These are phyloP conservation scores for Globisporangium paddicum DNA, from an alignment of 352 stramenopile genomes.

Conservation along the genomic window DNA sequence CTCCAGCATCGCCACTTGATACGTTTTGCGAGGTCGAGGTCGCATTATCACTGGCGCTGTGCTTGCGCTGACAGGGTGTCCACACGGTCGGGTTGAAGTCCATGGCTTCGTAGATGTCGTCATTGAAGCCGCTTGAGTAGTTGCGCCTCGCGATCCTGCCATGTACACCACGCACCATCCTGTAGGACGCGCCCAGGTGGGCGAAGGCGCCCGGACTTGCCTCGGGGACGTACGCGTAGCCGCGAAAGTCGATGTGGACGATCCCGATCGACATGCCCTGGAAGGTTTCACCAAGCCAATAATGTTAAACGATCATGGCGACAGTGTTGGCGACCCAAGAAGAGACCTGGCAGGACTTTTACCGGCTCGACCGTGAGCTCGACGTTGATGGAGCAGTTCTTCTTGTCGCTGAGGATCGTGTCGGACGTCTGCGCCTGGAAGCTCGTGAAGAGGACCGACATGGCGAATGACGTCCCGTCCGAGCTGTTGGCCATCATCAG, in stretches of 20 bases:
- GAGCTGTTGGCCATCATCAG: constrained; percentile 21
- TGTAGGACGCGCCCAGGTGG: constrained; percentile 17
- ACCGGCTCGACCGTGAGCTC: constrained; percentile 20
- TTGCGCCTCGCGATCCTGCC: constrained; percentile 10
- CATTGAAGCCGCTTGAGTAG: constrained; percentile 16
- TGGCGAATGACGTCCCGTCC: constrained; percentile 19
- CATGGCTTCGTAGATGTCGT: constrained; percentile 22
- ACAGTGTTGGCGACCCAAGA: neutral
- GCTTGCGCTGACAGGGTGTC: constrained; percentile 17
- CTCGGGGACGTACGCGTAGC: constrained; percentile 21
- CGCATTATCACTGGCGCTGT: neutral
- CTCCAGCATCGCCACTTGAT: neutral
- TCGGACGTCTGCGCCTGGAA: constrained; percentile 21
- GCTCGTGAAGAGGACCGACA: constrained; percentile 24
- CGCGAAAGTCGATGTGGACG: constrained; percentile 28
- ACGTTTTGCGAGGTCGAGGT: neutral
- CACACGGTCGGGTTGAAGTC: constrained; percentile 19
- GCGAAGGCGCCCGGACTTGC: neutral
- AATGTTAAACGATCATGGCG: neutral
- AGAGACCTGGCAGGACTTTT: neutral
- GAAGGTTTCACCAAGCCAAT: neutral
- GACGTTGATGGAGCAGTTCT: constrained; percentile 24
- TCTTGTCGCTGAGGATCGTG: constrained; percentile 7
- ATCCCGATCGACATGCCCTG: constrained; percentile 34
- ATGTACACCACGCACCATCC: neutral